These are phyloP conservation scores for Pseudomonodictys pantanalensis DNA, from an alignment of 495 filamentous ascomycete species.

Conservation along the genomic window DNA sequence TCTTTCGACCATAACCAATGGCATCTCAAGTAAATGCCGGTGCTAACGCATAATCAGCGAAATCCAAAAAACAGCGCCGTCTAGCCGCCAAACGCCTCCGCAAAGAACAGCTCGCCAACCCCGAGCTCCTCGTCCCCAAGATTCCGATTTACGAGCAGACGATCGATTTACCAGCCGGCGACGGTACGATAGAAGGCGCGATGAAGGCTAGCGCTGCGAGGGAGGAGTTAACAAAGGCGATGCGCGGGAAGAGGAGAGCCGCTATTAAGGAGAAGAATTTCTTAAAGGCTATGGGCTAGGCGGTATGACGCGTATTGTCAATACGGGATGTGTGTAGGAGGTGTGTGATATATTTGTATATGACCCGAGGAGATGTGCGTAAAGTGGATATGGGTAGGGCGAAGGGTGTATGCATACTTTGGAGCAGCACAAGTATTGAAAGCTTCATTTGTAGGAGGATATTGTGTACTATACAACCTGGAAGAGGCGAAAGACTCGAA, in stretches of 20 bases:
- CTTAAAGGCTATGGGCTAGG: constrained; percentile 66
- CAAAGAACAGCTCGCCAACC: constrained; percentile 60
- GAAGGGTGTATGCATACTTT: no score
- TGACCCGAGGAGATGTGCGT: no score
- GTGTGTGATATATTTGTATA: constrained; percentile 6
- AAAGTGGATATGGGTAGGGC: no score
- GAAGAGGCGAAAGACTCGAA: no score
- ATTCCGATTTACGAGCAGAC: constrained; percentile 81
- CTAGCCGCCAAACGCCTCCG: constrained; percentile 65
- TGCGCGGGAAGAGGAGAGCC: constrained; percentile 70
- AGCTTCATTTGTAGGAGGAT: no score
- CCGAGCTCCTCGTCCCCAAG: constrained; percentile 63
- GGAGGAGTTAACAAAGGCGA: constrained; percentile 63
- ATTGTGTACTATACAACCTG: no score
- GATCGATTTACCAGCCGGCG: constrained; percentile 68
- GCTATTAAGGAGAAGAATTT: constrained; percentile 92
- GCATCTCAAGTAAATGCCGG: not conserved
- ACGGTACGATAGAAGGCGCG: constrained; percentile 57
- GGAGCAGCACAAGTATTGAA: no score
- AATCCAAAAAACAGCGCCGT: constrained; percentile 73
- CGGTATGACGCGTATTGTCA: not conserved
- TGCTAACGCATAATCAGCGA: constrained; percentile 50
- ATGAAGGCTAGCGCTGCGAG: constrained; percentile 56
- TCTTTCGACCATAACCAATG: not conserved
- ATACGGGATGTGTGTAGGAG: not conserved